Evolutionary conservation across 805 yeast species (phyloP), one percentile per base, ranked within the genome.

Genomic region (Zygotorulaspora danielsina): DNA sequence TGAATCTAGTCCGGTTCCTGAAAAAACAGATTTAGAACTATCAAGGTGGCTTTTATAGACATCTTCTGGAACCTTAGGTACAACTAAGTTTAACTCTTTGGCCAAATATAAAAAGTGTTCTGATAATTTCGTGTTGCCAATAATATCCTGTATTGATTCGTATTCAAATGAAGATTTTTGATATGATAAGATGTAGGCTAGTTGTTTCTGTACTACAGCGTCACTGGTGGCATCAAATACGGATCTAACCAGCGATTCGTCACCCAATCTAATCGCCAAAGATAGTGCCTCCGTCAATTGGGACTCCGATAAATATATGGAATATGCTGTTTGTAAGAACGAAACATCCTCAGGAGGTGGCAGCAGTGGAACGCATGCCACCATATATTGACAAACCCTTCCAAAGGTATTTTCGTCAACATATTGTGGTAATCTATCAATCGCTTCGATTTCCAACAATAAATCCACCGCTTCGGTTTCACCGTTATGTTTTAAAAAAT

Each of bases 381-480:
- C 89, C 82, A 93, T 81, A 64, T 93, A 93, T 47, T 85, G 77
- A 58, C 98, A 89, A 22, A 90, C 97, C 59, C 99, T 78, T 39
- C 79, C 79, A 56, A 72, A 89, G 3, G 95, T 85, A 57, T 80
- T 73, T 42, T 79, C 81, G 61, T 93, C 97, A 38, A 89, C 94
- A 59, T 76, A 86, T 50, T 81, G 78, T 6, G 93, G 81, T 48
- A 93, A 70, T 57, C 80, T 78, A 54, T 85, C 95, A 50, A 93
- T 83, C 39, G 79, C 71, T 65, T 93, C 98, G 40, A 93, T 78
- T 65, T 93, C 98, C 43, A 88, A 71, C 48, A 93, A 72, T 50
- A 93, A 69, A 65, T 93, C 99, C 18, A 93, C 95, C 1, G 98
- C 98, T 59, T 93, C 99, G 15, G 96, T 96, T 65, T 93, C 98